Conservation (phyloP, 768 basidiomycete species). For the Leccinum incarnatum region DNA sequence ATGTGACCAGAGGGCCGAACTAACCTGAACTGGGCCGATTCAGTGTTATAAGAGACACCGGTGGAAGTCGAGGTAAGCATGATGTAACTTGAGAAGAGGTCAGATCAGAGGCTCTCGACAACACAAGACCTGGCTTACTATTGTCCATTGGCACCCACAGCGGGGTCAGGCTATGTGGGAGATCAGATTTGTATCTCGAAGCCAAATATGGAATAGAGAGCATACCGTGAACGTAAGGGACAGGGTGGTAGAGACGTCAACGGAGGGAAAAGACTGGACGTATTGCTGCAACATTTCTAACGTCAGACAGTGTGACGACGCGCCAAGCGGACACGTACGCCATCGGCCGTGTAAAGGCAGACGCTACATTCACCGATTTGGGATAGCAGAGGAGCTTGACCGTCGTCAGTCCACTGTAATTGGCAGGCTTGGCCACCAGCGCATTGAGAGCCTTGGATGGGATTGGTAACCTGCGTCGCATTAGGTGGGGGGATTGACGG, state of each 20-base stretch:
- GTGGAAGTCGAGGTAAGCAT: constrained; percentile 45
- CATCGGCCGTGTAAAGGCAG: constrained; percentile 55
- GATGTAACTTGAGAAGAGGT: constrained; percentile 49
- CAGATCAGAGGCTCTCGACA: not conserved
- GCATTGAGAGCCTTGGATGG: constrained; percentile 44
- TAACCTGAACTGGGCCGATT: constrained; percentile 57
- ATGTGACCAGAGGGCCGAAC: constrained; percentile 15
- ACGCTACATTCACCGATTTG: constrained; percentile 52
- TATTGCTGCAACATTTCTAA: constrained; percentile 40
- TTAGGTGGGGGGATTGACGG: not conserved
- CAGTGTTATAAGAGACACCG: constrained; percentile 34
- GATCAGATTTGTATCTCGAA: not conserved
- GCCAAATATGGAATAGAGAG: not conserved
- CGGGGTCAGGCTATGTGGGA: constrained; percentile 47
- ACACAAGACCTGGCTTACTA: constrained; percentile 45
- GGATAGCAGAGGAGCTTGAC: constrained; percentile 44
- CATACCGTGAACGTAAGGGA: constrained; percentile 57
- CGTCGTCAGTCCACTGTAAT: constrained; percentile 66
- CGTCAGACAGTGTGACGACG: not conserved
- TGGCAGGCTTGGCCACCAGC: constrained; percentile 50
- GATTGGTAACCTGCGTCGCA: constrained; percentile 43
- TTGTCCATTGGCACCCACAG: constrained; percentile 50
- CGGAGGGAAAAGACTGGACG: constrained; percentile 54
- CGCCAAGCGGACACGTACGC: constrained; percentile 36
- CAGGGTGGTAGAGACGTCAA: constrained; percentile 39